Percentiles rank a stretch among this genome's conserved stretches.
Conservation (phyloP, 495 filamentous ascomycete genomes). For the Penicillium argentinense region DNA sequence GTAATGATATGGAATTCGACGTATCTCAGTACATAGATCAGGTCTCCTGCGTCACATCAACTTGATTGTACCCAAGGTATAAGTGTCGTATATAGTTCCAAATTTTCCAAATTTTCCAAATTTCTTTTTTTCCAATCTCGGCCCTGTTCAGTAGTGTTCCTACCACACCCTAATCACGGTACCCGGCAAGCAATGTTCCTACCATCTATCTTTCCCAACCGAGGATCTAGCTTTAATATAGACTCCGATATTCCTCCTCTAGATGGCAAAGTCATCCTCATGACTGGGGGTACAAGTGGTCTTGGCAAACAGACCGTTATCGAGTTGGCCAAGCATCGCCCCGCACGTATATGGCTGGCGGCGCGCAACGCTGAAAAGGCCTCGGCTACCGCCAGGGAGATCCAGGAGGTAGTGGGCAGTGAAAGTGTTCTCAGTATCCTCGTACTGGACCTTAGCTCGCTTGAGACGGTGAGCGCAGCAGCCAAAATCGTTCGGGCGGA, state of each 20-base stretch:
- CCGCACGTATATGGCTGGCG: slow-evolving; percentile 27
- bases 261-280: slow-evolving; percentile 18
- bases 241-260: slow-evolving; percentile 21
- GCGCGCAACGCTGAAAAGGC: slow-evolving; percentile 14
- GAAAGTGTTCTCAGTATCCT: slow-evolving; percentile 1
- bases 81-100: no score
- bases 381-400: slow-evolving; percentile 9
- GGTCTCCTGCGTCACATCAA: no score
- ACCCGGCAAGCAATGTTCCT: no score
- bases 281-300: slow-evolving; percentile 28
- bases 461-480: slow-evolving; percentile 33
- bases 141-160: no score
- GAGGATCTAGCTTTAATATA: slow-evolving; percentile 29
- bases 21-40: no score
- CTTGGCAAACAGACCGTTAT: slow-evolving; percentile 25
- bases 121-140: no score
- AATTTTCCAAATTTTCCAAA: no score
- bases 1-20: no score
- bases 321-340: slow-evolving; percentile 23
- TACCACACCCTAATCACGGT: no score
- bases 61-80: no score
- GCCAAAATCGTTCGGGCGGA: slow-evolving; percentile 30
- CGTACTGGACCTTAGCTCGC: slow-evolving; percentile 34
- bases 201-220: no score
- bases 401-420: slow-evolving; percentile 4